phyloP scores from a whole-genome alignment of 2,329 filamentous ascomycete genomes.

The Pyrenophora teres region DNA sequence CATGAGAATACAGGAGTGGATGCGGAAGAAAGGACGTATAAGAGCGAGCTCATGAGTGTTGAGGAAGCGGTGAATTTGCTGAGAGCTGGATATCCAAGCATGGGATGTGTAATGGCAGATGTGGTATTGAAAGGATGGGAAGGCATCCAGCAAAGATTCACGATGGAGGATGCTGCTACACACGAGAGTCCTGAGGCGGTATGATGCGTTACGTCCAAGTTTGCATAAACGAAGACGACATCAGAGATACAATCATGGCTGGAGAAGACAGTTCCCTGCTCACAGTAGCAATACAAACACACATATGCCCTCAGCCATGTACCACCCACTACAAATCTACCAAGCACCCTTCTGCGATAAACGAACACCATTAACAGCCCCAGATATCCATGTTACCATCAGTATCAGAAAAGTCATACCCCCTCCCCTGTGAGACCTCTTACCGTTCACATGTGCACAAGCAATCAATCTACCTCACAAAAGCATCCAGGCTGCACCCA shows the following conservation, averaged over 20 bases:
- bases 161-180: slow-evolving; percentile 28
- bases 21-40: slow-evolving; percentile 53
- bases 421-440: not conserved
- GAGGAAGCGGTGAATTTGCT: slow-evolving; percentile 51
- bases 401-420: not conserved
- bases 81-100: slow-evolving; percentile 19
- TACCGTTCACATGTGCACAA: not conserved
- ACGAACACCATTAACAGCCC: not conserved
- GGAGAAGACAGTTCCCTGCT: no score
- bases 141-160: slow-evolving; percentile 46
- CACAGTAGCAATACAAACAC: not conserved
- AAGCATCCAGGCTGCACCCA: not conserved
- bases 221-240: not conserved
- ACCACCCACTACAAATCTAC: no score
- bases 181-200: slow-evolving; percentile 27
- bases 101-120: slow-evolving; percentile 50
- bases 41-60: slow-evolving; percentile 49
- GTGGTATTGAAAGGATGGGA: slow-evolving; percentile 54
- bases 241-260: not conserved
- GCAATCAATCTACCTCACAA: not conserved
- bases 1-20: slow-evolving; percentile 57
- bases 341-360: not conserved
- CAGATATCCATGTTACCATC: not conserved
- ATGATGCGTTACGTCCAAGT: not conserved
- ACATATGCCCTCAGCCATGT: not conserved